Evolutionary conservation across 306 rosid genomes (phyloP), one percentile per base, ranked within the genome.

Genomic region (Ochetophila trinervis): DNA sequence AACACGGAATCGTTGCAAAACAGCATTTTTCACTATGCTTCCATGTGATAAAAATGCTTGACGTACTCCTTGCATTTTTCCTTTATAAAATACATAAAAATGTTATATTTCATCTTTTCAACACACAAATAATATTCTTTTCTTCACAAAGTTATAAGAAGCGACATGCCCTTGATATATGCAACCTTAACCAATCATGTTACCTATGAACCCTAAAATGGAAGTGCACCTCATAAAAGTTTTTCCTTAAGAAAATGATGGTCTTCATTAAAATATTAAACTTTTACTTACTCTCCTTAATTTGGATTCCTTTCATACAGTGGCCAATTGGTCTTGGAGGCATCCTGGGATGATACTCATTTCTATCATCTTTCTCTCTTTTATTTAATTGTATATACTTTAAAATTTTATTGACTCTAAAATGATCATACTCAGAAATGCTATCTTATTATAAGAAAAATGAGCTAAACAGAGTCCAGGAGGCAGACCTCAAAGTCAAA

Each of bases 11-110:
- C 83, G 82, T 79, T 87, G 91, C 74, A 94, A 44, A 74, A 94
- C 91, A 45, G 87, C 90, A 77, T 84, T 83, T 66, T 85, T 90
- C 34, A 94, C 76, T 66, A 84, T 54, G 40, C 51, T 82, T 37
- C 97, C 97, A 1, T 81, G 77, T 12, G 90, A 83, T 45, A 87
- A 59, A 78, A 90, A 68, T 6, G 79, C 68, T 77, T 80, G 81
- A 71, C 84, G 37, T 56, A 82, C 90, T 77, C 97, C 97, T 88
- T 87, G 96, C 99, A 94, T 90, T 62, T 42, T 83, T 48, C 21
- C 86, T 84, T 72, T 61, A 45, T 51, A 68, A 53, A 66, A 56
- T 42, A 64, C 53, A 81, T 40, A 72, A 19, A 66, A 27, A 60
- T 24, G 27, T 47, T 23, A 56, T 1, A 40, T 21, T 60, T 70